Base-by-base conservation (phyloP, 2,329 filamentous ascomycete genomes). In the Boeremia exigua region DNA sequence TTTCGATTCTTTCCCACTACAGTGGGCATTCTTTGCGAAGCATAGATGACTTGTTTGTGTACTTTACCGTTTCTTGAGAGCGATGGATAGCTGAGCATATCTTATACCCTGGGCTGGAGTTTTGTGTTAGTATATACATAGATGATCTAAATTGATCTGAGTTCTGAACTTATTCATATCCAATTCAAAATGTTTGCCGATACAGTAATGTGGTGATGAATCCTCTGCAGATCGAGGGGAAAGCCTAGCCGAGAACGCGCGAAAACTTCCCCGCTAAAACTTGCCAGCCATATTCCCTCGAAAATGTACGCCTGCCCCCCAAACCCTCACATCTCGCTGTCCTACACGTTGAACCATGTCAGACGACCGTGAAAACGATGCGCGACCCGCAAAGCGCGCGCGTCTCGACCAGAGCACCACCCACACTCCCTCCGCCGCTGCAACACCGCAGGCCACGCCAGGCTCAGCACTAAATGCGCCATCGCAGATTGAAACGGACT, bases 321-420 rank as follows among this genome's bases (percentile, higher is more conserved):
- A 48, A 48, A 37, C 46, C 33, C 40, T 28, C 33, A 37, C 30
- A 55, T 27, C 50, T 42, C 47, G 27, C 30, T 25, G 19, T 23
- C 15, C 42, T 28, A 28, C 38, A 11, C 42, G 34, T 33, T 15
- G 14, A 56, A 48, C 38, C 14, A 67, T 67, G 64, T 60, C 62
- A 42, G 53, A 60, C 25, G 48, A 47, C 19, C 39, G 54, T 7
- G 60, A 63, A 7, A 62, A 62, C 5, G 47, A 54, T 27, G 53
- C 52, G 60, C 68, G 69, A 49, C 71, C 71, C 23, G 58, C 66
- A 17, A 73, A 74, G 65, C 70, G 71, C 53, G 70, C 67, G 25
- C 67, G 69, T n/a, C 66, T 73, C 48, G 70, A 73, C 59, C 56
- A 65, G 15, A 58, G 50, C 38, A 45, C 48, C 19, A 30, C 56